Percentiles rank a stretch among this genome's conserved stretches.
phyloP scores from a whole-genome alignment of 1,139 yeast species.

The Scheffersomyces lignicola region DNA sequence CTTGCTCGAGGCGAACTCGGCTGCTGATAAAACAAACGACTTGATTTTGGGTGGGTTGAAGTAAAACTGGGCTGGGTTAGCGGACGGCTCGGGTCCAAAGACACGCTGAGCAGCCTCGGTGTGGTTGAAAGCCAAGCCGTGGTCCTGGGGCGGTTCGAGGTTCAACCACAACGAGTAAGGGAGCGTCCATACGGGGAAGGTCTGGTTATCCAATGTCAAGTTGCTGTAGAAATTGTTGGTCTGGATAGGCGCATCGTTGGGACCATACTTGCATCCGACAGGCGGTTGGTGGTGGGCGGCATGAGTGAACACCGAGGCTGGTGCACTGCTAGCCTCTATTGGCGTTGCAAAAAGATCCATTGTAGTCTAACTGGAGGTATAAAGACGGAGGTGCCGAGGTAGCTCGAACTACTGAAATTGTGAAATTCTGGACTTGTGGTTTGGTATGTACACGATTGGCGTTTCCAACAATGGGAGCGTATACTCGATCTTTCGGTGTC shows the following conservation, averaged over 20 bases:
- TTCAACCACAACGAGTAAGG: slow-evolving; percentile 78
- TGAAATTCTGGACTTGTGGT: too few species aligned
- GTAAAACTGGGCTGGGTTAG: slow-evolving; percentile 23
- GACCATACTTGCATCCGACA: slow-evolving; percentile 23
- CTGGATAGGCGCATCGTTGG: slow-evolving; percentile 49
- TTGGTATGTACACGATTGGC: too few species aligned
- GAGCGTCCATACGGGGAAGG: slow-evolving; percentile 69
- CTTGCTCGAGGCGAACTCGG: slow-evolving; percentile 35
- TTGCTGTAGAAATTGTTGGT: slow-evolving; percentile 89
- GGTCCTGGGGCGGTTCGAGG: slow-evolving; percentile 26
- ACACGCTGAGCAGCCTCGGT: slow-evolving; percentile 58
- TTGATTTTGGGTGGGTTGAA: slow-evolving; percentile 55
- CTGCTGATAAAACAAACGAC: slow-evolving; percentile 57
- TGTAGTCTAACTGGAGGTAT: too few species aligned
- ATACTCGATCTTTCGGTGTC: too few species aligned
- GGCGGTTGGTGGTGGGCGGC: slow-evolving; percentile 30
- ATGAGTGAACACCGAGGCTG: slow-evolving; percentile 26
- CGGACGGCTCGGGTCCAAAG: slow-evolving; percentile 55
- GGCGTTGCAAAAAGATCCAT: slow-evolving; percentile 18
- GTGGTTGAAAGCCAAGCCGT: slow-evolving; percentile 72
- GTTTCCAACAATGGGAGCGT: too few species aligned
- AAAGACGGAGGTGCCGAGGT: too few species aligned
- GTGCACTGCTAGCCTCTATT: slow-evolving; percentile 23
- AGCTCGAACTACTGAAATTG: too few species aligned
- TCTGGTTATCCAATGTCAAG: slow-evolving; percentile 65